Conservation (phyloP, 2,329 filamentous ascomycete genomes). For the Microdochium nivale region DNA sequence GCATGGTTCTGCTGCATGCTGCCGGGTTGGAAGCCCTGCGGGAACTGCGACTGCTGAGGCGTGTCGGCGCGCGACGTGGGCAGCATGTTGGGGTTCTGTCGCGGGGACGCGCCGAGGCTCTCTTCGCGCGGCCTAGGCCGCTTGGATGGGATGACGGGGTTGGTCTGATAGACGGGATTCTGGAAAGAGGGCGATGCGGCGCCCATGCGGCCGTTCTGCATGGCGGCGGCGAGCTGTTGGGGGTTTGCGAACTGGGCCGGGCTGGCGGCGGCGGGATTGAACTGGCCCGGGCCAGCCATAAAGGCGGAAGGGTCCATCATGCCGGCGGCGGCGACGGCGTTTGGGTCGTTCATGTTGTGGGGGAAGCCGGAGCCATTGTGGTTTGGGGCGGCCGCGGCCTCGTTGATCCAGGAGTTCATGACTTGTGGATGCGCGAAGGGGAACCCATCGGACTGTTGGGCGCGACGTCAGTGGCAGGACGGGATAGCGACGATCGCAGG, state of each 20-base stretch:
- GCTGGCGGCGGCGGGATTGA: slow-evolving; percentile 42
- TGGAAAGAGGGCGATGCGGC: slow-evolving; percentile 74
- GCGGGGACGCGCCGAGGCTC: slow-evolving; percentile 73
- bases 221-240: slow-evolving; percentile 46
- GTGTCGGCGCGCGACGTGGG: slow-evolving; percentile 87
- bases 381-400: slow-evolving; percentile 54
- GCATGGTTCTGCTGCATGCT: slow-evolving; percentile 53
- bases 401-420: slow-evolving; percentile 69
- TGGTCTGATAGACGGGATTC: slow-evolving; percentile 74
- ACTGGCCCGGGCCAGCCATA: slow-evolving; percentile 50
- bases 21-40: slow-evolving; percentile 55
- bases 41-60: slow-evolving; percentile 68
- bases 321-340: slow-evolving; percentile 35
- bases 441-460: slow-evolving; percentile 38
- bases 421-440: slow-evolving; percentile 37
- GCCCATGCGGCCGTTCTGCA: slow-evolving; percentile 79
- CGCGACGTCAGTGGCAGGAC: slow-evolving; percentile 32
- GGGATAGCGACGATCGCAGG: slow-evolving; percentile 28
- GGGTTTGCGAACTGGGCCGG: slow-evolving; percentile 43
- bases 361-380: slow-evolving; percentile 63
- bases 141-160: slow-evolving; percentile 83
- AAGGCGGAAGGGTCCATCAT: slow-evolving; percentile 61
- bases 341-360: slow-evolving; percentile 55
- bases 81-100: slow-evolving; percentile 63
- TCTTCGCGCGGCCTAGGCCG: slow-evolving; percentile 75